phyloP scores from a whole-genome alignment of 164 flowering plant genomes.

The Houttuynia cordata region DNA sequence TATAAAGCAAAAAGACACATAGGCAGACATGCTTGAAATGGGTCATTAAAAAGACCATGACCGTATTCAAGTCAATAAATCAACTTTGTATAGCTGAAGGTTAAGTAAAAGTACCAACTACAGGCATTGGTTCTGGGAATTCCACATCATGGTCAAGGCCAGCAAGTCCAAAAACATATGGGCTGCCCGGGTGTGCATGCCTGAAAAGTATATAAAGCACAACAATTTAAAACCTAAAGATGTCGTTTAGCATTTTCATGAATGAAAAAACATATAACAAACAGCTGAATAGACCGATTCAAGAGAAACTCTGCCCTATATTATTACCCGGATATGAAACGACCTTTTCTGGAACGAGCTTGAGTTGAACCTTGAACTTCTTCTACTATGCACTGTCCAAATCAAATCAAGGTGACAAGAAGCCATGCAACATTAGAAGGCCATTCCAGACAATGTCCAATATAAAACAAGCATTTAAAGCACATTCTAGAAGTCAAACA shows the following conservation, averaged over 20 bases:
- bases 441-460: background rate
- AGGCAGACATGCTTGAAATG: too few relatives aligned
- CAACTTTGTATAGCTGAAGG: background rate
- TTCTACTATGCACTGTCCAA: constrained; percentile 87
- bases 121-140: constrained; percentile 99
- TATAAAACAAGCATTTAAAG: background rate
- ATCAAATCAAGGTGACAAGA: background rate
- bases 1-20: too few relatives aligned
- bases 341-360: constrained; percentile 90
- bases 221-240: background rate
- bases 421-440: background rate
- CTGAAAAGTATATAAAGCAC: constrained; percentile 20
- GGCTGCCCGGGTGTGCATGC: constrained; percentile 99
- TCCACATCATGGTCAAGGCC: constrained; percentile 86
- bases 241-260: background rate
- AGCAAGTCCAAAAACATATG: constrained; percentile 96
- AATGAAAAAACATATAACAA: background rate
- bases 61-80: too few relatives aligned
- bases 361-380: constrained; percentile 98
- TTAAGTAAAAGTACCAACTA: constrained; percentile 50
- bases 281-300: background rate
- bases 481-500: background rate
- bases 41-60: too few relatives aligned
- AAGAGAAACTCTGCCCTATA: background rate
- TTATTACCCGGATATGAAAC: constrained; percentile 95